These are phyloP conservation scores for Mycena indigotica DNA, from an alignment of 768 basidiomycete genomes.

Conservation along the genomic window DNA sequence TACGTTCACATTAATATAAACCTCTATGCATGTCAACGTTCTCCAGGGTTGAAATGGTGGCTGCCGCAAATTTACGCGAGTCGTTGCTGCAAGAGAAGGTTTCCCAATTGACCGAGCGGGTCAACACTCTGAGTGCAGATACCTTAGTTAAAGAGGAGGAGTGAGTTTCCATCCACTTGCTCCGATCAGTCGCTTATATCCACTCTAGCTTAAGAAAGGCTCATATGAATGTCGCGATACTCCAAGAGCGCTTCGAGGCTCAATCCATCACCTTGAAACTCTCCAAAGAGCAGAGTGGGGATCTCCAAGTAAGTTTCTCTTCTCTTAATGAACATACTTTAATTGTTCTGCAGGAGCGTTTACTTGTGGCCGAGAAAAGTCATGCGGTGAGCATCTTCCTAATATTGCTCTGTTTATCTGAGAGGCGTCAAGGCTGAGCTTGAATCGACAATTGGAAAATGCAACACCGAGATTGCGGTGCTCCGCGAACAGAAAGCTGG, in stretches of 20 bases:
- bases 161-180: slow-evolving; percentile 2
- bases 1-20: neutral
- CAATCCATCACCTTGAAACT: slow-evolving; percentile 54
- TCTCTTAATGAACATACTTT: neutral
- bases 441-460: slow-evolving; percentile 35
- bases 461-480: slow-evolving; percentile 42
- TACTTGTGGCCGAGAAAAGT: slow-evolving; percentile 32
- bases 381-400: slow-evolving; percentile 34
- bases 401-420: neutral
- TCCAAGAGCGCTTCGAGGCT: slow-evolving; percentile 64
- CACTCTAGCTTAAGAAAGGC: slow-evolving; percentile 11
- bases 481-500: slow-evolving; percentile 42
- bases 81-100: slow-evolving; percentile 17
- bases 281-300: slow-evolving; percentile 55
- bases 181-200: too few relatives aligned
- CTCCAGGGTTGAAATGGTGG: too few relatives aligned
- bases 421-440: slow-evolving; percentile 21
- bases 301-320: slow-evolving; percentile 40
- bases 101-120: neutral
- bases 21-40: neutral
- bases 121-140: slow-evolving; percentile 7
- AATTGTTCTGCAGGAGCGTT: slow-evolving; percentile 22
- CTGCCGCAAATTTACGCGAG: slow-evolving; percentile 12
- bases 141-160: slow-evolving; percentile 15
- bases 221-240: slow-evolving; percentile 28